Evolutionary conservation across 345 rosid genomes (phyloP), one percentile per base, ranked within the genome.

Genomic region (Hypericum perforatum): DNA sequence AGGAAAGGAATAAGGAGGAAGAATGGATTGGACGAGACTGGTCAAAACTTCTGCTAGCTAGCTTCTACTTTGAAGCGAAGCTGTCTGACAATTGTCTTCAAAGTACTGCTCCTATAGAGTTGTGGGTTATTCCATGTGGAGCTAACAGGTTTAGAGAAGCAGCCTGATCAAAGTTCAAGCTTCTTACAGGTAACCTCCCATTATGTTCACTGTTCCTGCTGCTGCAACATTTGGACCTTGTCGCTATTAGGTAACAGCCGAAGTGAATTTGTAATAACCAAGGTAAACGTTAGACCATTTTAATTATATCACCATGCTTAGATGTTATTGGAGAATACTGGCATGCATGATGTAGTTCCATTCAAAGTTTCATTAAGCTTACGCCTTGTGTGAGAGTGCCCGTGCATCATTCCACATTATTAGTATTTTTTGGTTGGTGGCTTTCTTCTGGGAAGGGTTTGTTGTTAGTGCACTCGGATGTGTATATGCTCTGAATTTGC

Each of bases 401-500:
- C n/a, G n/a, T n/a, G n/a, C n/a, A n/a, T n/a, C n/a, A n/a, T n/a
- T n/a, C n/a, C n/a, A n/a, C n/a, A n/a, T n/a, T n/a, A 40, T 48
- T n/a, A 61, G 32, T 22, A 22, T 22, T 22, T 75, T 56, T 91
- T 91, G 64, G 84, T 87, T 41, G 96, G 98, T 62, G 96, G 92
- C 45, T 91, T 91, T 67, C 79, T 91, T 59, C 69, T 87, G 72
- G 96, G 98, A 36, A 37, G 96, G 95, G 64, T 72, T 87, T 22
- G 65, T 87, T 59, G 84, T 85, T 36, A 96, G 95, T 43, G 77
- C 98, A 43, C 95, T 91, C 56, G 98, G 98, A 60, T 85, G 96
- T 70, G 95, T 87, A 32, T 91, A 76, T 53, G 96, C 51, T 62
- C 15, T 50, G 59, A 8, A 47, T 43, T 48, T 64, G 36, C 41